Evolutionary conservation across 441 rosid species (phyloP).

Genomic region (Brassica balearica): DNA sequence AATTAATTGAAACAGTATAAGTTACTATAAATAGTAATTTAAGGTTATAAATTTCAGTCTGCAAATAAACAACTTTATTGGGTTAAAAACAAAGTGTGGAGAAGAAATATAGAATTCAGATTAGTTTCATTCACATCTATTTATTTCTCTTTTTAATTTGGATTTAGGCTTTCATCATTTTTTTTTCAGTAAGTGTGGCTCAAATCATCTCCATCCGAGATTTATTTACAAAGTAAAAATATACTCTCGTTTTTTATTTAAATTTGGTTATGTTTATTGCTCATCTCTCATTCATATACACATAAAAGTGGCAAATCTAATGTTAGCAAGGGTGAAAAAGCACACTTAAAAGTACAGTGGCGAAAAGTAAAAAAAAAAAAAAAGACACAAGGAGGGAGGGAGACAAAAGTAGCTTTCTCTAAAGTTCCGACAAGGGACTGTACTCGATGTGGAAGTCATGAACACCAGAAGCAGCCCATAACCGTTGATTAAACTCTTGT

Average conservation of each 20-base stretch:
- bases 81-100: not conserved
- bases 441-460: conserved; percentile 67
- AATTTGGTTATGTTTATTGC: conserved; percentile 19
- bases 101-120: not conserved
- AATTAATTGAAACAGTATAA: conserved; percentile 15
- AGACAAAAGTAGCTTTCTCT: not conserved
- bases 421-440: conserved; percentile 45
- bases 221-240: not conserved
- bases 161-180: not conserved
- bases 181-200: not conserved
- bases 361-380: conserved; percentile 12
- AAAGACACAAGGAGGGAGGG: conserved; percentile 8
- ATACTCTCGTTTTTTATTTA: not conserved
- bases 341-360: conserved; percentile 31
- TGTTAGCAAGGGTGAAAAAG: conserved; percentile 25
- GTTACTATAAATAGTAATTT: conserved; percentile 32
- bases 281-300: conserved; percentile 37
- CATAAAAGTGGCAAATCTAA: conserved; percentile 39
- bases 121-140: not conserved
- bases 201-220: not conserved
- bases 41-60: conserved; percentile 18
- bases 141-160: not conserved
- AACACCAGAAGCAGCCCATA: conserved; percentile 86
- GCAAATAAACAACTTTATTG: not conserved
- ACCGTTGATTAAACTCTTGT: conserved; percentile 65